Percentiles rank a stretch among this genome's conserved stretches.
Conservation (phyloP, 2,329 filamentous ascomycete genomes). For the Pyrenochaeta sp. region DNA sequence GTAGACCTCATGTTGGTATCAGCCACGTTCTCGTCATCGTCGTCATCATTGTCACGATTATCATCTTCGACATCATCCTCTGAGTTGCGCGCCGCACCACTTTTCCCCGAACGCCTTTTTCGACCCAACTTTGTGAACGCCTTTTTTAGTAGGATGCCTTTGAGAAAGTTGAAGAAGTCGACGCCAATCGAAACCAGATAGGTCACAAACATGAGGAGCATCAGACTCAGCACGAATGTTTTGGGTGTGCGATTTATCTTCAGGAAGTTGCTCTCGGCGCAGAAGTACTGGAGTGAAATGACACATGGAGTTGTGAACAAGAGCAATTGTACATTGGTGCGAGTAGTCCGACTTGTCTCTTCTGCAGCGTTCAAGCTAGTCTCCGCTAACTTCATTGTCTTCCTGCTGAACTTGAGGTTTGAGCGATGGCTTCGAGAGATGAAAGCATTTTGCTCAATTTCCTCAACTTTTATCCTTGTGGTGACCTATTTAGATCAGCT, state of each 20-base stretch:
- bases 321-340: slow-evolving; percentile 6
- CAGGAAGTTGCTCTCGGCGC: slow-evolving; percentile 6
- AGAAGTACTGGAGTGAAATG: slow-evolving; percentile 13
- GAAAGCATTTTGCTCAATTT: not conserved
- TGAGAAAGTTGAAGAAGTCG: too few species aligned
- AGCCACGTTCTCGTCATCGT: too few species aligned
- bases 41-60: too few species aligned
- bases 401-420: slow-evolving; percentile 1
- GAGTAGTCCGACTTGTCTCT: slow-evolving; percentile 11
- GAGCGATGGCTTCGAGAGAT: not conserved
- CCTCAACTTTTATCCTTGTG: not conserved
- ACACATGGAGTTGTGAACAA: slow-evolving; percentile 4
- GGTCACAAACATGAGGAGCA: slow-evolving; percentile 7
- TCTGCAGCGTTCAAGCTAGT: slow-evolving; percentile 1
- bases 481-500: not conserved
- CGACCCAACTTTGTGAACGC: too few species aligned
- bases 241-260: slow-evolving; percentile 7
- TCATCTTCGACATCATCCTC: too few species aligned
- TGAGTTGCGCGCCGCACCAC: too few species aligned
- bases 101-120: too few species aligned
- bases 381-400: not conserved
- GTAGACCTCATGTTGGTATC: too few species aligned
- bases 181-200: too few species aligned
- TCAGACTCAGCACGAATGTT: slow-evolving; percentile 1
- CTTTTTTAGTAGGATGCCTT: too few species aligned